Base-by-base conservation (phyloP, 306 rosid genomes). In the Vigna nakashimae region DNA sequence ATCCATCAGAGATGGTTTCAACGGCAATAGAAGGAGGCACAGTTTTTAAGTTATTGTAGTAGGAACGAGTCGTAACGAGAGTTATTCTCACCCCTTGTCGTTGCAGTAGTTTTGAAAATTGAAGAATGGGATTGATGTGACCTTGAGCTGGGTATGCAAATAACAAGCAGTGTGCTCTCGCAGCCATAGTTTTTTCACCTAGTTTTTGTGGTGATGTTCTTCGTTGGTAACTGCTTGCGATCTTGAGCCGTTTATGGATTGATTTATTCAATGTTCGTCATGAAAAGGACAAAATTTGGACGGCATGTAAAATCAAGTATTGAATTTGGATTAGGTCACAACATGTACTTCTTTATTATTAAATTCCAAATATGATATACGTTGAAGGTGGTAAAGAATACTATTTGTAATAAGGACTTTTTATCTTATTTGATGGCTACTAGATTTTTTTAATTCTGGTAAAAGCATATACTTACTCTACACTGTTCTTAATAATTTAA, bases 1-100 rank as follows among this genome's bases (percentile, higher is more conserved):
- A 79, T 0, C 77, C 82, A 64, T 79, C 82, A 17, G 77, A 79
- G 20, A 79, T 71, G 30, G 82, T 59, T 59, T 59, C 66, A 59
- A 28, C 4, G 0, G 18, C 42, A 6, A 59, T 59, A 6, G 38
- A 26, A 16, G 77, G 20, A 48, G 82, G 77, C 28, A 79, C 16
- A 2, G 17, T 36, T 6, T 71, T 65, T 34, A 79, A 2, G 13
- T 16, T 71, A 0, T 71, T 79, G 49, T 11, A 28, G 70, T 5
- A 74, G 60, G 12, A 74, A 60, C 10, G 15, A 6, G 79, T 74
- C 1, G 79, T 45, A 18, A 46, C 69, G 0, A 74, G 30, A 5
- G 60, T 74, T 11, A 74, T 9, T 60, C 14, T 45, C 59, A 60
- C 32, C 14, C 79, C 59, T 60, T 30, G 15, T 13, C n/a, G 60